These are phyloP conservation scores for Boletus mariae DNA, from an alignment of 1,284 basidiomycete species.

Conservation along the genomic window DNA sequence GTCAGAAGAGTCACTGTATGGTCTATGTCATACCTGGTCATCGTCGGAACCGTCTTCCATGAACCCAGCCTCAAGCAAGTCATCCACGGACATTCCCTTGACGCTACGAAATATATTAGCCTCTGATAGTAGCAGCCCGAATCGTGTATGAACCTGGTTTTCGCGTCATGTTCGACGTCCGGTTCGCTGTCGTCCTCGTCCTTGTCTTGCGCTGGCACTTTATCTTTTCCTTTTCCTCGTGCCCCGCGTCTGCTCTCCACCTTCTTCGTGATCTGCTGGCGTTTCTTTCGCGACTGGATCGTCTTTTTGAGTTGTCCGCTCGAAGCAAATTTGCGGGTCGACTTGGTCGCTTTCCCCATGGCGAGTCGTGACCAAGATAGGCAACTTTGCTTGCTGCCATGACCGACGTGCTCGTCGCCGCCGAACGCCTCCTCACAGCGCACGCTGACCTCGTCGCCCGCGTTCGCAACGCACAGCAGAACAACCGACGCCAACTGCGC, in stretches of 20 bases:
- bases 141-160: conserved; percentile 13
- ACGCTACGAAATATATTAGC: conserved; percentile 33
- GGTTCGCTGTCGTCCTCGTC: conserved; percentile 38
- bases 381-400: conserved; percentile 12
- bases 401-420: conserved; percentile 42
- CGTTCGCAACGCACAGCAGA: conserved; percentile 41
- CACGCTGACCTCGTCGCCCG: conserved; percentile 44
- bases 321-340: conserved; percentile 82
- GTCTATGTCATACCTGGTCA: conserved; percentile 20
- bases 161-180: conserved; percentile 31
- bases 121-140: neutral
- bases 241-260: conserved; percentile 56
- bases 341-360: conserved; percentile 59
- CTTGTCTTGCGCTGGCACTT: conserved; percentile 33
- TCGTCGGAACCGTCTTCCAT: conserved; percentile 60
- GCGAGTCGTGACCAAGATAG: conserved; percentile 5
- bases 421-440: conserved; percentile 47
- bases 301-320: conserved; percentile 85
- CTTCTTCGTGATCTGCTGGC: conserved; percentile 72
- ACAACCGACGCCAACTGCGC: conserved; percentile 39
- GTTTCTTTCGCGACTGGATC: conserved; percentile 75
- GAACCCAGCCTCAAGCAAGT: conserved; percentile 75
- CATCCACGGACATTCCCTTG: conserved; percentile 73
- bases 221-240: conserved; percentile 40
- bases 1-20: conserved; percentile 2